A percentile compares a stretch with the other conserved stretches of the same genome.
Evolutionary conservation across 2,329 filamentous ascomycete genomes (phyloP).

Genomic region (Scedosporium aurantiacum): DNA sequence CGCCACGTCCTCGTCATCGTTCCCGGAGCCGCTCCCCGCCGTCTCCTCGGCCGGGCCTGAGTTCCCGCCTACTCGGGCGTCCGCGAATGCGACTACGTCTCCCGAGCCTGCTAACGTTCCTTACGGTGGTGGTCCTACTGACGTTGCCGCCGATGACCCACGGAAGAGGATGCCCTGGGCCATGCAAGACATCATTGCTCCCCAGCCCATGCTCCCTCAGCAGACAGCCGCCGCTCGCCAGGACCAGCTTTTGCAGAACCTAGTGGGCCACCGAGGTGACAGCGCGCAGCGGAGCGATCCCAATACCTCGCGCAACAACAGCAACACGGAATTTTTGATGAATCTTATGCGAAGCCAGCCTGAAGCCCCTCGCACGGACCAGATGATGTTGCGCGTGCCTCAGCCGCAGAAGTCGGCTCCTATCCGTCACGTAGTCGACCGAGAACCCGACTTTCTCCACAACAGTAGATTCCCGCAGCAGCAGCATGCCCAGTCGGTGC

Average conservation of each 20-base stretch:
- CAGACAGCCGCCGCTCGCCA: conserved; percentile 37
- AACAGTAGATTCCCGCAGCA: conserved; percentile 18
- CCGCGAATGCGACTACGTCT: conserved; percentile 13
- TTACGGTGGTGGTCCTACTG: not conserved
- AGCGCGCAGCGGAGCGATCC: conserved; percentile 37
- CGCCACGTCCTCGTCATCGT: conserved; percentile 13
- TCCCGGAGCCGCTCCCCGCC: conserved; percentile 16
- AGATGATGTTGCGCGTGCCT: conserved; percentile 35
- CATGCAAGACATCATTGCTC: conserved; percentile 42
- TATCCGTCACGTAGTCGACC: conserved; percentile 34
- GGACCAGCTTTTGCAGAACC: conserved; percentile 50
- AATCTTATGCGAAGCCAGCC: conserved; percentile 58
- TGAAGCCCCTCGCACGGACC: conserved; percentile 38
- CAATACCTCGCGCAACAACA: conserved; percentile 35
- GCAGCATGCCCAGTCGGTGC: conserved; percentile 10
- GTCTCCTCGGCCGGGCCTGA: conserved; percentile 8
- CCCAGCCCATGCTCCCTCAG: conserved; percentile 33
- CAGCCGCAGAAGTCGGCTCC: conserved; percentile 40
- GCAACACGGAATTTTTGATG: conserved; percentile 75
- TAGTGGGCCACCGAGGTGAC: conserved; percentile 43
- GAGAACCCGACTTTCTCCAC: conserved; percentile 33
- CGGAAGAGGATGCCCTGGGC: conserved; percentile 3
- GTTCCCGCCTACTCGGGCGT: not conserved
- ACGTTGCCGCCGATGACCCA: conserved; percentile 12
- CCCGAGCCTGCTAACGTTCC: not conserved